Conservation (phyloP, 495 filamentous ascomycete species). For the Apiosordaria backusii region DNA sequence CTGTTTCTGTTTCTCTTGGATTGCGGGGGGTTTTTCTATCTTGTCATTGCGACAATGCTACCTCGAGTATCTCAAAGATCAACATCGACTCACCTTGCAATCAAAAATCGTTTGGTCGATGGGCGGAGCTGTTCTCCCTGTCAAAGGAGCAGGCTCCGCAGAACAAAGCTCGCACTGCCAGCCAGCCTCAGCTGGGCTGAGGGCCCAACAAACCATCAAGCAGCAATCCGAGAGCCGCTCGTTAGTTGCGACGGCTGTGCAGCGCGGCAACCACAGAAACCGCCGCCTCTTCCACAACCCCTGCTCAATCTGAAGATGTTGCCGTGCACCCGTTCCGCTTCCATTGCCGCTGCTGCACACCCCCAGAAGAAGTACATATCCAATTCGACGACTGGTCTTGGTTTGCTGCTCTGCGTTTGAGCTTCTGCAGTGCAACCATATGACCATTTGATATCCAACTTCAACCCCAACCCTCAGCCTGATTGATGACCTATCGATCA, state of each 20-base stretch:
- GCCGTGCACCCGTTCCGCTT: not conserved
- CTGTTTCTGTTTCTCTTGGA: constrained; percentile 9
- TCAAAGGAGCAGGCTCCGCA: no score
- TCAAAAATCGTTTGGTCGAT: not conserved
- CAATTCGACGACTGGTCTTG: constrained; percentile 3
- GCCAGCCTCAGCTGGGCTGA: not conserved
- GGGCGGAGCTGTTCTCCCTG: not conserved
- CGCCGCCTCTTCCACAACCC: constrained; percentile 3
- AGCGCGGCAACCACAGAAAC: constrained; percentile 21
- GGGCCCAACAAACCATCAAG: constrained; percentile 4
- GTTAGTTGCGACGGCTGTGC: constrained; percentile 12
- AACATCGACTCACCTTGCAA: not conserved
- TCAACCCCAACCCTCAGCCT: constrained; percentile 3
- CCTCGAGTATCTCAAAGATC: no score
- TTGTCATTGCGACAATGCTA: no score
- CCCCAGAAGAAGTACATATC: constrained; percentile 10
- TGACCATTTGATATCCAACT: not conserved
- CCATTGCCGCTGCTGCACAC: not conserved
- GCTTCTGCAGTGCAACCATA: constrained; percentile 3
- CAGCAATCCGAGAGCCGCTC: not conserved
- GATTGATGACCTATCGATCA: not conserved
- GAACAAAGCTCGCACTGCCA: not conserved
- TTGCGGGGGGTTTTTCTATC: not conserved
- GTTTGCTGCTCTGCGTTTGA: not conserved
- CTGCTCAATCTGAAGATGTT: not conserved